A percentile compares a stretch with the other conserved stretches of the same genome.
Evolutionary conservation across 1,139 yeast species (phyloP).

Genomic region (Debaryomyces subglobosus): DNA sequence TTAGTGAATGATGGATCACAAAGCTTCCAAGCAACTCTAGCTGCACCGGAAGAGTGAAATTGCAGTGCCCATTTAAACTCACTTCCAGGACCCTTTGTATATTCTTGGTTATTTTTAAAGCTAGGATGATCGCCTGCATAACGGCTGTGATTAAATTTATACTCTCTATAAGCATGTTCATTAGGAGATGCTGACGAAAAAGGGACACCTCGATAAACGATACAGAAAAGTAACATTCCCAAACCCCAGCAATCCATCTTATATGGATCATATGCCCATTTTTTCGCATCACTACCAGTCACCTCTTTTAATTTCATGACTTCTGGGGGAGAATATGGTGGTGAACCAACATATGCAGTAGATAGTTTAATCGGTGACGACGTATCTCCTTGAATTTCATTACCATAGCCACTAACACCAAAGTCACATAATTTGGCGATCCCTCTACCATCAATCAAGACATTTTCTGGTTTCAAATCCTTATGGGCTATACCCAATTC

Average conservation of each 20-base stretch:
- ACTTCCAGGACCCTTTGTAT: conserved; percentile 61
- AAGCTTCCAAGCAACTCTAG: conserved; percentile 75
- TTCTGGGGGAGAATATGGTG: conserved; percentile 82
- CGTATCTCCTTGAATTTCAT: conserved; percentile 57
- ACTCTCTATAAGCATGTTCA: conserved; percentile 63
- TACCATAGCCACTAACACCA: conserved; percentile 72
- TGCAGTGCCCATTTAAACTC: conserved; percentile 68
- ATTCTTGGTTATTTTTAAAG: conserved; percentile 53
- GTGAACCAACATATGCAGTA: conserved; percentile 67
- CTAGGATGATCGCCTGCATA: conserved; percentile 53
- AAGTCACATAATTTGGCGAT: conserved; percentile 73
- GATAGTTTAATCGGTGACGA: conserved; percentile 48
- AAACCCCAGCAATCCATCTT: conserved; percentile 75
- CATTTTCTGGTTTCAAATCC: conserved; percentile 69
- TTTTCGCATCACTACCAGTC: conserved; percentile 36
- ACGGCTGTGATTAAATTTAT: conserved; percentile 53
- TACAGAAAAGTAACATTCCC: conserved; percentile 65
- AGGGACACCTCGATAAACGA: conserved; percentile 63
- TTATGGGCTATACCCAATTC: conserved; percentile 61
- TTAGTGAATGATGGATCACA: conserved; percentile 62
- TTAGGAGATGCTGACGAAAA: conserved; percentile 54
- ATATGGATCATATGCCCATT: conserved; percentile 63
- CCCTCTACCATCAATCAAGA: conserved; percentile 58
- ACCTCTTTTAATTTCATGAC: conserved; percentile 57
- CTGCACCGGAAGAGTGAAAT: conserved; percentile 59